Percentiles rank a stretch among this genome's conserved stretches.
Evolutionary conservation across 106 monocot genomes (phyloP).

Genomic region (Amphibolis antarctica): DNA sequence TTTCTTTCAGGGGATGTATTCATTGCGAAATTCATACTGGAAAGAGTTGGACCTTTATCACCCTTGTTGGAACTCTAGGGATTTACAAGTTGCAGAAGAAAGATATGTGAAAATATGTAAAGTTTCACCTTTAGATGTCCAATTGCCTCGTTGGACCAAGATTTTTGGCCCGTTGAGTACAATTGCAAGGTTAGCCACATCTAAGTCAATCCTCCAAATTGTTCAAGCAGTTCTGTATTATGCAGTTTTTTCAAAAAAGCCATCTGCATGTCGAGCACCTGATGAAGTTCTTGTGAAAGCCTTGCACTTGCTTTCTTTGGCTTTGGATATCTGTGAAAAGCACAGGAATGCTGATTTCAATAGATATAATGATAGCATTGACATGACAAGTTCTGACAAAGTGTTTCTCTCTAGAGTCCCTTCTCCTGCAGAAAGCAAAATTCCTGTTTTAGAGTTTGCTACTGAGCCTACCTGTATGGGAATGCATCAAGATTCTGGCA

Average conservation of each 20-base stretch:
- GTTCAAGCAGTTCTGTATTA: conserved; percentile 64
- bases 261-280: conserved; percentile 54
- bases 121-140: conserved; percentile 53
- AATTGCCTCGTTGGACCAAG: conserved; percentile 66
- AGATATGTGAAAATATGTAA: conserved; percentile 65
- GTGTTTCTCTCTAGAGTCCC: background rate
- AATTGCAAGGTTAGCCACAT: conserved; percentile 63
- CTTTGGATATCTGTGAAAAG: conserved; percentile 66
- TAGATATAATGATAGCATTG: background rate
- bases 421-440: conserved; percentile 6
- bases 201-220: conserved; percentile 42
- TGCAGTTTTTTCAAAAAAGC: conserved; percentile 38
- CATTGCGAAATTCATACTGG: conserved; percentile 59
- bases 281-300: conserved; percentile 77
- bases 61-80: conserved; percentile 76
- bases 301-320: conserved; percentile 67
- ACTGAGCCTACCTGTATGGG: conserved; percentile 34
- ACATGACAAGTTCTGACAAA: background rate
- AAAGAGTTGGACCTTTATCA: conserved; percentile 89
- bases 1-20: conserved; percentile 71
- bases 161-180: conserved; percentile 45
- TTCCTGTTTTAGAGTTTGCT: conserved; percentile 43
- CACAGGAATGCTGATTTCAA: background rate
- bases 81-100: conserved; percentile 86
- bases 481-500: conserved; percentile 13